These are phyloP conservation scores for Myriosclerotinia scirpicola DNA, from an alignment of 2,329 filamentous ascomycete species.

Conservation along the genomic window DNA sequence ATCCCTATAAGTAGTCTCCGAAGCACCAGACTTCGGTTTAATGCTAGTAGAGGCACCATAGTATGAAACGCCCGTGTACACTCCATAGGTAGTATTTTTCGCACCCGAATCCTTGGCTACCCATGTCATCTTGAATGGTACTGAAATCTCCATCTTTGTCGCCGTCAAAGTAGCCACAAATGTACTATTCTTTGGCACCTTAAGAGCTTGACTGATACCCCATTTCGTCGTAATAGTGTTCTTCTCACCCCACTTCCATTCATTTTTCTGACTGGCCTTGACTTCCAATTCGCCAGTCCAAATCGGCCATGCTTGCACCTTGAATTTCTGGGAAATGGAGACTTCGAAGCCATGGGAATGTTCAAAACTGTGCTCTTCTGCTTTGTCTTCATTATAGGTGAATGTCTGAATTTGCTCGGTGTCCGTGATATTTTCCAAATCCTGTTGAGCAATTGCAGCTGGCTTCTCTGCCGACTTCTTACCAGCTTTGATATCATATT, in stretches of 20 bases:
- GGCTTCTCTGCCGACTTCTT: neutral
- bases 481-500: constrained; percentile 5
- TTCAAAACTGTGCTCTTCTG: constrained; percentile 6
- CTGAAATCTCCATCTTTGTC: neutral
- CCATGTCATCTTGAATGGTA: constrained; percentile 3
- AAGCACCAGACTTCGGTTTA: neutral
- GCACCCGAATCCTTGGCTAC: constrained; percentile 2
- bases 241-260: constrained; percentile 3
- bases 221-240: constrained; percentile 10
- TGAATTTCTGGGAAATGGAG: neutral
- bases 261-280: constrained; percentile 3
- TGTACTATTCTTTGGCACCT: constrained; percentile 1
- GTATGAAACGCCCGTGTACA: neutral
- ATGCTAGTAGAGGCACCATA: constrained; percentile 3
- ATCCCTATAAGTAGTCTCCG: neutral
- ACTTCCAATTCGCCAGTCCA: neutral
- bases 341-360: constrained; percentile 1
- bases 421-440: neutral
- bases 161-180: constrained; percentile 11
- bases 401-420: constrained; percentile 13
- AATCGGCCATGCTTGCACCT: neutral
- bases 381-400: constrained; percentile 10
- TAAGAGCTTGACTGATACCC: constrained; percentile 17
- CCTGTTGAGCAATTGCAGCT: constrained; percentile 2
- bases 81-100: neutral